Percentiles rank a stretch among this genome's conserved stretches.
These are phyloP conservation scores for Elongisporangium anandrum DNA, from an alignment of 352 stramenopile genomes.

Conservation along the genomic window DNA sequence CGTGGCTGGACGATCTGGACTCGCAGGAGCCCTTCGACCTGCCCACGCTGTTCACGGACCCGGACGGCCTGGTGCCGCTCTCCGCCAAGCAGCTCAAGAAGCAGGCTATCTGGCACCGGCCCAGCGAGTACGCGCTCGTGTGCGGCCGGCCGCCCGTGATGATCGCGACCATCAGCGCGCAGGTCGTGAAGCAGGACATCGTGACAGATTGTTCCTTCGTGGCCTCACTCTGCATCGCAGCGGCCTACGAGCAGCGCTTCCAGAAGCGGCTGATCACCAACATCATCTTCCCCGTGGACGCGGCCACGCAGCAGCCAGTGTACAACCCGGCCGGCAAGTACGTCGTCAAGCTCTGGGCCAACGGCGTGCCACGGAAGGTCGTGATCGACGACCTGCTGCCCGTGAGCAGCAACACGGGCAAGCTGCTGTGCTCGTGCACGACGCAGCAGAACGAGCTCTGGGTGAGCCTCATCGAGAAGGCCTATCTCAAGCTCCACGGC, in stretches of 20 bases:
- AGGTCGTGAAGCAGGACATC: conserved; percentile 84
- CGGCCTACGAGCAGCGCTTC: conserved; percentile 90
- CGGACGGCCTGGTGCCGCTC: conserved; percentile 57
- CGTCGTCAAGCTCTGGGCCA: conserved; percentile 96
- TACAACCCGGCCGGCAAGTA: conserved; percentile 95
- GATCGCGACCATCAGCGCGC: conserved; percentile 65
- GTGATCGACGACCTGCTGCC: conserved; percentile 95
- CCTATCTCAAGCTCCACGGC: conserved; percentile 97
- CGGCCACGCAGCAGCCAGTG: conserved; percentile 42
- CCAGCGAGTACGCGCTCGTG: conserved; percentile 43
- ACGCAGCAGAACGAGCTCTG: conserved; percentile 81
- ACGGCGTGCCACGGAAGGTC: conserved; percentile 91
- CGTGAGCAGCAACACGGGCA: conserved; percentile 58
- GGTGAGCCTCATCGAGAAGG: conserved; percentile 98
- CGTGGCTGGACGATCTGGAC: conserved; percentile 73
- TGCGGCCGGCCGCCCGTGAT: conserved; percentile 58
- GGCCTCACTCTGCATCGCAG: conserved; percentile 89
- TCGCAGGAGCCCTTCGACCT: conserved; percentile 47
- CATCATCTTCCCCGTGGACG: conserved; percentile 94
- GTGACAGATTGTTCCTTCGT: conserved; percentile 94
- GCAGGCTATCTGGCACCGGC: conserved; percentile 57
- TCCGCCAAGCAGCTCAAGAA: conserved; percentile 72
- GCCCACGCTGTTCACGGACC: conserved; percentile 53
- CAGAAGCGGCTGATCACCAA: conserved; percentile 91
- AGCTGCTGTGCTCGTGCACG: conserved; percentile 83